A percentile compares a stretch with the other conserved stretches of the same genome.
Evolutionary conservation across 495 filamentous ascomycete genomes (phyloP).

Genomic region (Penicillium maclennaniae): DNA sequence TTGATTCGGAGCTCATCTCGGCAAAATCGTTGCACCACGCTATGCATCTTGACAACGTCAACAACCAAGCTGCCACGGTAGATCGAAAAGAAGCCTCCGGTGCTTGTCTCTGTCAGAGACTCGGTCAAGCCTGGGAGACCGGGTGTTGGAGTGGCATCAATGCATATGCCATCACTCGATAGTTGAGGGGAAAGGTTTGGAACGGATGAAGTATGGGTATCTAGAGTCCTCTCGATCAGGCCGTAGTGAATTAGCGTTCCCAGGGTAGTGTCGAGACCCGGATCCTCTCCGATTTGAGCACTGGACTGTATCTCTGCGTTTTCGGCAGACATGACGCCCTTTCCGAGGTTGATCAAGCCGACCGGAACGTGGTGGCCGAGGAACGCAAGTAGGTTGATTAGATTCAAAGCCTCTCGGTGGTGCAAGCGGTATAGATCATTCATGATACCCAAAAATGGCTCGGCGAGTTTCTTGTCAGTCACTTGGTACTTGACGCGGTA

Average conservation of each 20-base stretch:
- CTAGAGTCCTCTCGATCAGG: conserved; percentile 56
- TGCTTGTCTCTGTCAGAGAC: conserved; percentile 46
- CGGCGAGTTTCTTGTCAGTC: conserved; percentile 62
- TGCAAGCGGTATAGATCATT: conserved; percentile 61
- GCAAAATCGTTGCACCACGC: conserved; percentile 76
- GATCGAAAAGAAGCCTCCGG: conserved; percentile 38
- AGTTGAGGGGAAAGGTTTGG: conserved; percentile 28
- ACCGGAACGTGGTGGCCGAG: conserved; percentile 72
- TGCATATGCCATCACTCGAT: conserved; percentile 19
- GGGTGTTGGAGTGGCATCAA: conserved; percentile 18
- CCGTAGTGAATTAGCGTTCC: conserved; percentile 66
- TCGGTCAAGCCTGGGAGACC: conserved; percentile 28
- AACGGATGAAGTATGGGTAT: conserved; percentile 39
- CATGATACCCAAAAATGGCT: conserved; percentile 66
- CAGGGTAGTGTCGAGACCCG: conserved; percentile 65
- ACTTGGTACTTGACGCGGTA: conserved; percentile 66
- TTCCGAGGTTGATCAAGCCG: conserved; percentile 66
- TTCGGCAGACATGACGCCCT: conserved; percentile 50
- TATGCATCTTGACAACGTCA: conserved; percentile 72
- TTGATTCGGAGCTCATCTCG: conserved; percentile 60
- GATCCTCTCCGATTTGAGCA: conserved; percentile 47
- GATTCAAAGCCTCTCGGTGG: conserved; percentile 60
- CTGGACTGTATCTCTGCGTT: conserved; percentile 48
- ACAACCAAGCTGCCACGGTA: conserved; percentile 48
- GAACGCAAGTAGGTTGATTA: conserved; percentile 72